Evolutionary conservation across 2,329 filamentous ascomycete species (phyloP).

Genomic region (Arthrobotrys sinensis): DNA sequence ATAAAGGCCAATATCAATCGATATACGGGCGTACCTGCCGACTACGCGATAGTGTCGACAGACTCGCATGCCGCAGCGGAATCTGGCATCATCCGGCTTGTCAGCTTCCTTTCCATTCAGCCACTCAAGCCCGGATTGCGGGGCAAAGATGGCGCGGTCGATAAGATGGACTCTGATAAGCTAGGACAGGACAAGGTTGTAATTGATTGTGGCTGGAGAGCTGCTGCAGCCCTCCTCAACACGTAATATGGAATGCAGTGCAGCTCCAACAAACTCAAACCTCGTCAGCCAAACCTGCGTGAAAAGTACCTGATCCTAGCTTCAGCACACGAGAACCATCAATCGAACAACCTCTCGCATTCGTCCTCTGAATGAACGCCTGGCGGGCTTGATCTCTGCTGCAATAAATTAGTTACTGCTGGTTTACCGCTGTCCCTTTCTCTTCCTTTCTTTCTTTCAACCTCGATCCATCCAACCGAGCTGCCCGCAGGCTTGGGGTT

Average conservation of each 20-base stretch:
- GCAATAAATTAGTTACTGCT: background rate
- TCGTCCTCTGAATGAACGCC: background rate
- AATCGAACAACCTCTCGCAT: constrained; percentile 17
- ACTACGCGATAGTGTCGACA: constrained; percentile 49
- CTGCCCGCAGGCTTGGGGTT: constrained; percentile 30
- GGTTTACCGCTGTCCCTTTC: background rate
- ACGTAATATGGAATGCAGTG: constrained; percentile 45
- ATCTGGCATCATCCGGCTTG: constrained; percentile 34
- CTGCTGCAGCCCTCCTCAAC: constrained; percentile 33
- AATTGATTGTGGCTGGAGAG: constrained; percentile 26
- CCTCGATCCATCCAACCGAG: constrained; percentile 13
- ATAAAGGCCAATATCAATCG: constrained; percentile 16
- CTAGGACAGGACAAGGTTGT: background rate
- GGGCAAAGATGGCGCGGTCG: constrained; percentile 28
- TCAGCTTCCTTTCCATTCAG: constrained; percentile 22
- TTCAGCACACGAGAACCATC: constrained; percentile 13
- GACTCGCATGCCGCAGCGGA: constrained; percentile 46
- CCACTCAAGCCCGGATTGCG: constrained; percentile 44
- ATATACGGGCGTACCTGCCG: constrained; percentile 20
- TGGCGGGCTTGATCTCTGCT: background rate
- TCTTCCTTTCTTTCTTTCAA: background rate
- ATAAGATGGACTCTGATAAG: constrained; percentile 23
- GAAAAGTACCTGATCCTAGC: constrained; percentile 17
- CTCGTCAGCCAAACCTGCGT: constrained; percentile 26
- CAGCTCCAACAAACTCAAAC: constrained; percentile 34